These are phyloP conservation scores for Albophoma yamanashiensis DNA, from an alignment of 2,329 filamentous ascomycete species.

Conservation along the genomic window DNA sequence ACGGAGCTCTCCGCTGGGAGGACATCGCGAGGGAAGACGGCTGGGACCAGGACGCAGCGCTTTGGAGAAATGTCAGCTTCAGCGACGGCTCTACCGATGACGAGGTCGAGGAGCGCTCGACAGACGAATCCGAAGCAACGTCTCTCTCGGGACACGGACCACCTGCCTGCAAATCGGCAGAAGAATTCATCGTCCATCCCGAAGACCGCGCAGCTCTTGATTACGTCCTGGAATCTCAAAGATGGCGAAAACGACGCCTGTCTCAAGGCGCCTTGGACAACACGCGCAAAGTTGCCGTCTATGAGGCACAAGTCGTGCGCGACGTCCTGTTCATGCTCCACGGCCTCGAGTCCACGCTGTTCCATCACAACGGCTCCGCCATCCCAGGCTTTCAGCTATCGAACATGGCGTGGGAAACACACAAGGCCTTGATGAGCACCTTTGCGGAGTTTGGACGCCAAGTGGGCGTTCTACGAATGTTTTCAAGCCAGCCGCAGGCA, in stretches of 20 bases:
- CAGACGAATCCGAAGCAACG: constrained; percentile 24
- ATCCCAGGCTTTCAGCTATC: constrained; percentile 32
- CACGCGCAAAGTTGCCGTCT: constrained; percentile 36
- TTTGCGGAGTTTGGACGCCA: constrained; percentile 37
- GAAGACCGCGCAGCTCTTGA: constrained; percentile 20
- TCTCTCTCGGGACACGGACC: constrained; percentile 19
- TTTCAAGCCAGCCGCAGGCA: constrained; percentile 30
- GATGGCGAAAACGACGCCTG: constrained; percentile 22
- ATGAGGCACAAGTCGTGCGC: constrained; percentile 63
- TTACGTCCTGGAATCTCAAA: constrained; percentile 19
- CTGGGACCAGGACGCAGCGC: constrained; percentile 51
- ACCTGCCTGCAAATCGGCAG: constrained; percentile 12
- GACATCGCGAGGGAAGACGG: constrained; percentile 70
- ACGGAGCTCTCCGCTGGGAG: constrained; percentile 57
- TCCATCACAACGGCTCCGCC: constrained; percentile 32
- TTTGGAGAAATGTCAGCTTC: constrained; percentile 66
- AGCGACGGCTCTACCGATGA: constrained; percentile 53
- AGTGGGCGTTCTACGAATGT: constrained; percentile 33
- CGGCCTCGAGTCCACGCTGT: constrained; percentile 66
- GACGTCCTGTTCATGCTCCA: constrained; percentile 80
- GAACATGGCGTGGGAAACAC: constrained; percentile 38
- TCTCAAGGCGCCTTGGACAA: constrained; percentile 22
- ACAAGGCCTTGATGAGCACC: constrained; percentile 34
- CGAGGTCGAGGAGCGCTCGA: constrained; percentile 20
- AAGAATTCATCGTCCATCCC: constrained; percentile 23